Evolutionary conservation across 768 basidiomycete species (phyloP).

Genomic region (Amanita pallidorosea): DNA sequence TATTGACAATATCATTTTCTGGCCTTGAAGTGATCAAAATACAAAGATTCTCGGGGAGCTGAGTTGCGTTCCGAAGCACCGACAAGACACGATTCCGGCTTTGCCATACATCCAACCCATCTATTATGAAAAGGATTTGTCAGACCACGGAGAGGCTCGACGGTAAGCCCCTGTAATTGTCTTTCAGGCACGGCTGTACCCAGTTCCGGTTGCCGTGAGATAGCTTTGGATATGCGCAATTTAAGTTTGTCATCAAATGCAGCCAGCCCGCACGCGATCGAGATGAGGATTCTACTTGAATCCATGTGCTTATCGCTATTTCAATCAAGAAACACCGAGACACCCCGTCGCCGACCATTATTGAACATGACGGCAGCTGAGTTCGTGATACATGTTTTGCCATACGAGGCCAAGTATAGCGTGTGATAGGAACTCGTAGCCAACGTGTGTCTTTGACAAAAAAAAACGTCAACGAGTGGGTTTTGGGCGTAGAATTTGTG

Average conservation of each 20-base stretch:
- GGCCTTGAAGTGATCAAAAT: conserved; percentile 19
- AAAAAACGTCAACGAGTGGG: conserved; percentile 1
- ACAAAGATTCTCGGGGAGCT: conserved; percentile 14
- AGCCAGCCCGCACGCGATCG: conserved; percentile 21
- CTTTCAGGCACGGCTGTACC: conserved; percentile 2
- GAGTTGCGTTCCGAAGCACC: neutral
- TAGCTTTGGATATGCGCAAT: conserved; percentile 1
- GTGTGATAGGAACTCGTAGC: conserved; percentile 52
- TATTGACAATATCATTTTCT: conserved; percentile 8
- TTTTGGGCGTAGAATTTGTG: conserved; percentile 13
- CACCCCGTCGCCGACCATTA: conserved; percentile 17
- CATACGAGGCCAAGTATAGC: conserved; percentile 43
- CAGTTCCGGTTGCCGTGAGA: neutral
- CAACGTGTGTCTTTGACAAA: conserved; percentile 37
- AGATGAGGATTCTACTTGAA: conserved; percentile 18
- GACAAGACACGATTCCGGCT: conserved; percentile 5
- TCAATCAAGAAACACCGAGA: conserved; percentile 18
- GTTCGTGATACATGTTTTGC: conserved; percentile 21
- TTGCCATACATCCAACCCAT: conserved; percentile 20
- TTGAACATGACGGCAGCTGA: conserved; percentile 17
- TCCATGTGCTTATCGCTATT: conserved; percentile 9
- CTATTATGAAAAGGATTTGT: conserved; percentile 21
- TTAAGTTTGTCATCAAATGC: conserved; percentile 15
- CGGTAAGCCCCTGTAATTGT: conserved; percentile 18
- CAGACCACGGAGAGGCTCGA: conserved; percentile 14